Evolutionary conservation across 257 asterid species (phyloP).

Genomic region (Lycium barbarum): DNA sequence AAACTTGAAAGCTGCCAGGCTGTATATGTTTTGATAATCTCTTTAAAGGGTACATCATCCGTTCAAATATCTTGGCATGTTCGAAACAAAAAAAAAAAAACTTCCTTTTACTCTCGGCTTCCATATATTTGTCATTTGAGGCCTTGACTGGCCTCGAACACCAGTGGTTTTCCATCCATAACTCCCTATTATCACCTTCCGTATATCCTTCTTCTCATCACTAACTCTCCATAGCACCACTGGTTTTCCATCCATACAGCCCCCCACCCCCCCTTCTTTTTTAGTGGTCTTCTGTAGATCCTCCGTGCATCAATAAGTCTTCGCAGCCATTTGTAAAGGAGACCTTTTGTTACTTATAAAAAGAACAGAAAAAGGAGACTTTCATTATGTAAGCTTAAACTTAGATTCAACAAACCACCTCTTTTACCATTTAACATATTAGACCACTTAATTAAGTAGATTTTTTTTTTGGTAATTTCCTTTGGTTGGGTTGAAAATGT

Average conservation of each 20-base stretch:
- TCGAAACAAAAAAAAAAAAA: background rate
- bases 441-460: too few species aligned
- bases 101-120: background rate
- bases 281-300: background rate
- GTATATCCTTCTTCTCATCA: background rate
- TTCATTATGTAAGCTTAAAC: background rate
- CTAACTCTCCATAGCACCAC: background rate
- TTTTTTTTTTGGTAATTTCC: too few species aligned
- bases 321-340: background rate
- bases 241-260: background rate
- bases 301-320: background rate
- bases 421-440: too few species aligned
- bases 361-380: background rate
- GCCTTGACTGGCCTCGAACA: background rate
- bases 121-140: background rate
- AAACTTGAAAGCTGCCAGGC: background rate
- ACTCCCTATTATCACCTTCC: constrained; percentile 1
- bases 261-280: too few species aligned
- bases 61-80: background rate
- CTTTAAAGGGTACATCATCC: background rate
- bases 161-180: background rate
- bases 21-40: background rate
- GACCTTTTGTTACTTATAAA: background rate
- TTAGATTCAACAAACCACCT: background rate
- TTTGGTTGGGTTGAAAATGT: too few species aligned